Percentiles rank a stretch among this genome's conserved stretches.
Evolutionary conservation across 2,329 filamentous ascomycete species (phyloP).

Genomic region (Paecilomyces fulvus): DNA sequence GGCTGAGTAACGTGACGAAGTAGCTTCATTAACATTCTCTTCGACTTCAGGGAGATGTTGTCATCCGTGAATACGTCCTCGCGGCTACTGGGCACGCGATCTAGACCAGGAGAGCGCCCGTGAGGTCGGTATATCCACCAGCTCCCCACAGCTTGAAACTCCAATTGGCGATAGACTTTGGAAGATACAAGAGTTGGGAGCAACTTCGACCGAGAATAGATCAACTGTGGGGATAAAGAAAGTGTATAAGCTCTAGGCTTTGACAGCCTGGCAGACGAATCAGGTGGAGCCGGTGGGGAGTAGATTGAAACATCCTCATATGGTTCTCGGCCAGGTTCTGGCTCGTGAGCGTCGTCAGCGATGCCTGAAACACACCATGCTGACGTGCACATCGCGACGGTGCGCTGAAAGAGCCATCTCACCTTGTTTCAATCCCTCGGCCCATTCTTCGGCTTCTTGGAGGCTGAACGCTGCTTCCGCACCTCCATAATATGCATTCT

Average conservation of each 20-base stretch:
- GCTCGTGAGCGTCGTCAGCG: slow-evolving; percentile 17
- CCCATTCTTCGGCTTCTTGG: slow-evolving; percentile 73
- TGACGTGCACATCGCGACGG: not conserved
- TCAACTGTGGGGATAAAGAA: slow-evolving; percentile 73
- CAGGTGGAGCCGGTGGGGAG: slow-evolving; percentile 11
- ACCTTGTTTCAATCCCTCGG: slow-evolving; percentile 38
- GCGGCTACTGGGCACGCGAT: slow-evolving; percentile 74
- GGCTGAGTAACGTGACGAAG: slow-evolving; percentile 68
- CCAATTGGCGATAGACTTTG: slow-evolving; percentile 76
- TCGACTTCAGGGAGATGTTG: slow-evolving; percentile 67
- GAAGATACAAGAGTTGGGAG: slow-evolving; percentile 79
- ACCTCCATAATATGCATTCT: slow-evolving; percentile 81
- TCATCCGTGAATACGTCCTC: slow-evolving; percentile 84
- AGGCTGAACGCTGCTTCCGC: slow-evolving; percentile 78
- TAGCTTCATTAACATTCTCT: slow-evolving; percentile 86
- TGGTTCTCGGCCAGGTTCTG: slow-evolving; percentile 25
- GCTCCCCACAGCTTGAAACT: slow-evolving; percentile 86
- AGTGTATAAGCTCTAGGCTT: slow-evolving; percentile 70
- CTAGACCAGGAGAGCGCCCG: slow-evolving; percentile 33
- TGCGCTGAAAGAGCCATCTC: slow-evolving; percentile 6
- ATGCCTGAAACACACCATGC: not conserved
- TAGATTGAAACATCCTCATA: slow-evolving; percentile 33
- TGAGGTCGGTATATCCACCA: slow-evolving; percentile 64
- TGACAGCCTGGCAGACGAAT: slow-evolving; percentile 16
- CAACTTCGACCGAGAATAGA: slow-evolving; percentile 74